Conservation (phyloP, 1,284 basidiomycete species). For the Pterula multifida region DNA sequence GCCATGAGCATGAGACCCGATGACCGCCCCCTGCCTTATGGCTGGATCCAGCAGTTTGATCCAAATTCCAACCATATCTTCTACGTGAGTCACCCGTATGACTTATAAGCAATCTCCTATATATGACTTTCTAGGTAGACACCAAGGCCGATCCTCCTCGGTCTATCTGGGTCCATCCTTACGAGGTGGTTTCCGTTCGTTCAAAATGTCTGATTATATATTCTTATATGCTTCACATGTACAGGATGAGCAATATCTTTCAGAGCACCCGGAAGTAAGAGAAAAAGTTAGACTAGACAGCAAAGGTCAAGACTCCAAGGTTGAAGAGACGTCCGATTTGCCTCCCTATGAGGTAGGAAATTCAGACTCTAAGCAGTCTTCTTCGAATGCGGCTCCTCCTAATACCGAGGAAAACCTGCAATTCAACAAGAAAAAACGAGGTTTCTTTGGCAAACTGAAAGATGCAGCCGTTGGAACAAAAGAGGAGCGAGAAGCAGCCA, state of each 20-base stretch:
- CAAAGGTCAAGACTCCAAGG: conserved; percentile 12
- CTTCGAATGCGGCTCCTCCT: not conserved
- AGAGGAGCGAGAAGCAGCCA: conserved; percentile 46
- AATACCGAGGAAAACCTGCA: not conserved
- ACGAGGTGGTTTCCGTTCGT: conserved; percentile 15
- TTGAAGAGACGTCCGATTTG: conserved; percentile 13
- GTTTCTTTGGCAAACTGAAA: conserved; percentile 1
- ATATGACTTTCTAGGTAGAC: conserved; percentile 56
- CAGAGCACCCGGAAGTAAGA: conserved; percentile 37
- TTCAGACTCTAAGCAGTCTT: too few relatives aligned
- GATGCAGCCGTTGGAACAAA: conserved; percentile 30
- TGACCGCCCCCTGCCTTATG: conserved; percentile 34
- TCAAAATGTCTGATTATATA: not conserved
- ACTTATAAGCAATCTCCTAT: conserved; percentile 1
- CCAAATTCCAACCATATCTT: conserved; percentile 28
- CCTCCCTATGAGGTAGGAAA: conserved; percentile 19
- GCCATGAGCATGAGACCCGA: conserved; percentile 16
- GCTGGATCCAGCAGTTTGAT: conserved; percentile 51
- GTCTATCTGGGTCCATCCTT: conserved; percentile 60
- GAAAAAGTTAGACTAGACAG: conserved; percentile 21
- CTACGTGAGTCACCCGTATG: conserved; percentile 19
- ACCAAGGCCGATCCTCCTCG: conserved; percentile 52
- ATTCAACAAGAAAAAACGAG: not conserved
- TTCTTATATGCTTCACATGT: not conserved
- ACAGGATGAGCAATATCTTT: conserved; percentile 48